A percentile compares a stretch with the other conserved stretches of the same genome.
Evolutionary conservation across 306 rosid species (phyloP).

Genomic region (Dalbergia cochinchinensis): DNA sequence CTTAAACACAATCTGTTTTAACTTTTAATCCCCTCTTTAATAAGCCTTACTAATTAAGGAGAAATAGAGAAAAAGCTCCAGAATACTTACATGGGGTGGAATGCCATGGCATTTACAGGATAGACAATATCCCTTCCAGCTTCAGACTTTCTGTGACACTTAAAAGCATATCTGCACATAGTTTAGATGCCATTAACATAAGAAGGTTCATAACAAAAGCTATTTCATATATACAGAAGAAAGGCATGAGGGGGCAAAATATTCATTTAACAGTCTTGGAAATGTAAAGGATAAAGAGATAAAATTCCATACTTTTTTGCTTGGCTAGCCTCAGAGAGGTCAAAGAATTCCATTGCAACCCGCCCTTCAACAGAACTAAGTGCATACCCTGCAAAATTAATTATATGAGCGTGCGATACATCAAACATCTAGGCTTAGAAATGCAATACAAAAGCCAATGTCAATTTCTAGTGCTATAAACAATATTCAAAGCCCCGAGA

Average conservation of each 20-base stretch:
- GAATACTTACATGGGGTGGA: slow-evolving; percentile 85
- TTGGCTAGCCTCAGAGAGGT: slow-evolving; percentile 93
- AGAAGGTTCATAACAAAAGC: neutral
- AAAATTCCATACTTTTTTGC: slow-evolving; percentile 72
- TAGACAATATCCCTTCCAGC: slow-evolving; percentile 99
- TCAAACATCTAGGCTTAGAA: slow-evolving; percentile 22
- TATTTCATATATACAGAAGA: no score
- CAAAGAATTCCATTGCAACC: slow-evolving; percentile 98
- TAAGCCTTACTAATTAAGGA: neutral
- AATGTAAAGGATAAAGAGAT: slow-evolving; percentile 19
- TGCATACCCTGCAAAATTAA: slow-evolving; percentile 82
- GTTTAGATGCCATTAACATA: slow-evolving; percentile 1
- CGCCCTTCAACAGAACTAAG: slow-evolving; percentile 99
- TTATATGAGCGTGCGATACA: neutral
- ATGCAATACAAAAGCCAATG: slow-evolving; percentile 5
- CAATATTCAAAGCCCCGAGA: neutral
- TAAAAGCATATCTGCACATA: slow-evolving; percentile 86
- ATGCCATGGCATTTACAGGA: slow-evolving; percentile 96
- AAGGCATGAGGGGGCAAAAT: no score
- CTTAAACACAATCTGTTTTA: neutral
- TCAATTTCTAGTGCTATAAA: no score
- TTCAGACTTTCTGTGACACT: slow-evolving; percentile 97
- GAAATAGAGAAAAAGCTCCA: slow-evolving; percentile 1
- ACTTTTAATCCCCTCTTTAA: slow-evolving; percentile 4
- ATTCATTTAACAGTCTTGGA: neutral